These are phyloP conservation scores for Cyberlindnera mrakii DNA, from an alignment of 805 yeast species.

Conservation along the genomic window DNA sequence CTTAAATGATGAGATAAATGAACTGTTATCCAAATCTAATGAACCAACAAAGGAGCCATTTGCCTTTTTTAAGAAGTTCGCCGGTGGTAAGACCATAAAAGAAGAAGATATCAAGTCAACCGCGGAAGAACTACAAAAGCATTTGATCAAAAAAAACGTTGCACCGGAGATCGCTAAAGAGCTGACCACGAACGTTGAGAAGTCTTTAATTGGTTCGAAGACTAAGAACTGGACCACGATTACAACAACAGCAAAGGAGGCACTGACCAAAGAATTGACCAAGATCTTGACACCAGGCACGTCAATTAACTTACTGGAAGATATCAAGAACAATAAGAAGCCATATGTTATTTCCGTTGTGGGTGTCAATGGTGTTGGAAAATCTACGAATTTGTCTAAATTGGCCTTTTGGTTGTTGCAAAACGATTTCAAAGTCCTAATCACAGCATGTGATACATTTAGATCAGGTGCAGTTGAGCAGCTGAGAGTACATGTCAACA, in stretches of 20 bases:
- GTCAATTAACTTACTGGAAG: constrained; percentile 79
- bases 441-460: constrained; percentile 97
- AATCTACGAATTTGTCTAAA: constrained; percentile 91
- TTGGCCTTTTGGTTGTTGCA: constrained; percentile 93
- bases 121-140: constrained; percentile 61
- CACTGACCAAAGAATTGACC: constrained; percentile 53
- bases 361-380: constrained; percentile 98
- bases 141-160: constrained; percentile 78
- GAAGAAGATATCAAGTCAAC: constrained; percentile 61
- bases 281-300: constrained; percentile 87
- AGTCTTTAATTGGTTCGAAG: constrained; percentile 64
- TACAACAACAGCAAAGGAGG: constrained; percentile 64
- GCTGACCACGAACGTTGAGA: constrained; percentile 63
- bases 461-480: constrained; percentile 99
- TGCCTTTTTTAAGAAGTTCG: constrained; percentile 50
- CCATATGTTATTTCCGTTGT: constrained; percentile 97
- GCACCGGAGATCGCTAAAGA: constrained; percentile 83
- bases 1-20: constrained; percentile 45
- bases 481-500: constrained; percentile 85
- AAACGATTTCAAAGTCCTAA: constrained; percentile 76
- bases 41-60: constrained; percentile 36
- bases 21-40: constrained; percentile 29
- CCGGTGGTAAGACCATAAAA: constrained; percentile 66
- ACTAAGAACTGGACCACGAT: constrained; percentile 72
- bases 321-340: constrained; percentile 38